A percentile compares a stretch with the other conserved stretches of the same genome.
These are phyloP conservation scores for Haematococcus lacustris DNA, from an alignment of 139 green algal species.

Conservation along the genomic window DNA sequence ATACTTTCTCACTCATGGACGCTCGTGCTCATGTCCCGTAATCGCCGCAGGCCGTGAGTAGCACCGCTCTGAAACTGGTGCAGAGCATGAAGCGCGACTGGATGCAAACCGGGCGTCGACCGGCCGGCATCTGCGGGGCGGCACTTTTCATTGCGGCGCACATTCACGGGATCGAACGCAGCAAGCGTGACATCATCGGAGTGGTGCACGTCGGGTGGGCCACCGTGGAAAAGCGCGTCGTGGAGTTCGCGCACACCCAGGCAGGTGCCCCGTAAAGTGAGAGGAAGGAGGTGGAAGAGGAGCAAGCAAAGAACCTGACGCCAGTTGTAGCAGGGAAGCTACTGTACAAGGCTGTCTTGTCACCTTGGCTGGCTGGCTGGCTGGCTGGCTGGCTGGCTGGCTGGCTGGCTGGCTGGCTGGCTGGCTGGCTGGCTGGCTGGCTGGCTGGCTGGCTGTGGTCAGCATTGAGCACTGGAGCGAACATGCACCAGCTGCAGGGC, in stretches of 20 bases:
- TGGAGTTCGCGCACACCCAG: constrained; percentile 64
- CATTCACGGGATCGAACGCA: constrained; percentile 79
- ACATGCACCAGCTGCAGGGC: not conserved
- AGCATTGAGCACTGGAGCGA: not conserved
- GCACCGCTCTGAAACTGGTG: constrained; percentile 85
- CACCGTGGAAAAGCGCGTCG: constrained; percentile 78
- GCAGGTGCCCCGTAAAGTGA: not conserved
- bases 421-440: no score
- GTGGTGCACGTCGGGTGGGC: constrained; percentile 88
- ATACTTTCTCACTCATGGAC: not conserved
- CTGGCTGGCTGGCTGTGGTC: no score
- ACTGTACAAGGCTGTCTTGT: no score
- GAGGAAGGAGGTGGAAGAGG: not conserved
- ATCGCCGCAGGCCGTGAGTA: constrained; percentile 41
- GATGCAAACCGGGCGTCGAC: constrained; percentile 92
- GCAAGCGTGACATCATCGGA: constrained; percentile 57
- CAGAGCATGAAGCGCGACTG: constrained; percentile 97
- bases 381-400: no score
- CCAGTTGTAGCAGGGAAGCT: no score
- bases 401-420: no score
- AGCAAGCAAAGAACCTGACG: not conserved
- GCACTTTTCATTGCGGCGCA: constrained; percentile 89
- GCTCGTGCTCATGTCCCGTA: not conserved
- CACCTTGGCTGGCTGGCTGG: no score
- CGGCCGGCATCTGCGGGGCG: constrained; percentile 87